Base-by-base conservation (phyloP, 2,329 filamentous ascomycete genomes). In the Aspergillus pseudonomiae region DNA sequence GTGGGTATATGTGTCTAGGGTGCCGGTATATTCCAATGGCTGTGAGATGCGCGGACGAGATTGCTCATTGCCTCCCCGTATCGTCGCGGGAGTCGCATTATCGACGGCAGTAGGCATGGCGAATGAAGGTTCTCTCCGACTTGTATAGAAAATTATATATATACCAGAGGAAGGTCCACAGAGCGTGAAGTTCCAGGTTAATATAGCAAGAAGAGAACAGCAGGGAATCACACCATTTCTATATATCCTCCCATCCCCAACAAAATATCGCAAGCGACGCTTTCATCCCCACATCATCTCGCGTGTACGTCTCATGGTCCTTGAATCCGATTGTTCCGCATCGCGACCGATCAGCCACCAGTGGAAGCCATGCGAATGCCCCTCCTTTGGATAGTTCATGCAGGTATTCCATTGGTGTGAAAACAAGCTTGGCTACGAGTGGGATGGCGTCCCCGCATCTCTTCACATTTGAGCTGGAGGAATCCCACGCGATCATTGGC, bases 21-120 rank as follows among this genome's bases (percentile, higher is more conserved):
- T 69, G 12, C 80, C 81, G 6, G 69, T 72, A 46, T 76, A 74
- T 64, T 74, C 72, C 59, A 83, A 72, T 24, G 80, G 78, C 59
- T 77, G 54, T 16, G 58, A 52, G 43, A 72, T 62, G 19, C 65
- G 65, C 19, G 72, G 70, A 39, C 67, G 66, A n/a, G 72, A 62
- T 26, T 68, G 59, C 36, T 68, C 67, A 48, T 71, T 57, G 43
- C 71, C 72, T 28, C 72, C 71, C 26, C 63, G 63, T 36, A 71
- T 66, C 43, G 63, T 63, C 12, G 66, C 46, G 12, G 53, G n/a
- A 7, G 63, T 14, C 11, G 43, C 4, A 14, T 60, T 52, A 6
- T 66, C 63, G 41, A 65, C 59, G 2, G 60, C 54, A 28, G 69
- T 61, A 26, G 70, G 65, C 70, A 71, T 71, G 56, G 16, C 63